These are phyloP conservation scores for Aspergillus ostianus DNA, from an alignment of 495 filamentous ascomycete species.

Conservation along the genomic window DNA sequence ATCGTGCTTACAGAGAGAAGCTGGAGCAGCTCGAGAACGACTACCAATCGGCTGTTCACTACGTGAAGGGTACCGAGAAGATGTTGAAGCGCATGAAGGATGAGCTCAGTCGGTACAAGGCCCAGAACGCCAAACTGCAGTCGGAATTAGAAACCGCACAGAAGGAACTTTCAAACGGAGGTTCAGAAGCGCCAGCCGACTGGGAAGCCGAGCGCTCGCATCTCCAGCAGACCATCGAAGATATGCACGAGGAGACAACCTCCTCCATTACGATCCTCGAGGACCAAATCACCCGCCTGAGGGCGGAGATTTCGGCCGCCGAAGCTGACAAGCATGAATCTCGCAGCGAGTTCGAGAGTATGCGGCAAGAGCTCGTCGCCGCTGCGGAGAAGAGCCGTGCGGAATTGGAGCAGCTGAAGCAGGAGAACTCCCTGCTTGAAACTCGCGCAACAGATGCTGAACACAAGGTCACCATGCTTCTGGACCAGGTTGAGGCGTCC, in stretches of 20 bases:
- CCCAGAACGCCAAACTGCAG: constrained; percentile 78
- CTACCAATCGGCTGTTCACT: constrained; percentile 99
- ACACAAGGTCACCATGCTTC: constrained; percentile 83
- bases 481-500: constrained; percentile 89
- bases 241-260: constrained; percentile 64
- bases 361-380: constrained; percentile 56
- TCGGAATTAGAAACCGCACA: constrained; percentile 65
- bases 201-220: constrained; percentile 77
- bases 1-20: constrained; percentile 84
- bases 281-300: constrained; percentile 63
- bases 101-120: constrained; percentile 84
- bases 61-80: constrained; percentile 98
- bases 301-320: constrained; percentile 60
- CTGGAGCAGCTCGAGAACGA: constrained; percentile 90
- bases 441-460: constrained; percentile 84
- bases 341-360: constrained; percentile 52
- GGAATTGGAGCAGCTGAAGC: constrained; percentile 77
- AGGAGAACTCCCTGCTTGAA: constrained; percentile 77
- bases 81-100: constrained; percentile 99
- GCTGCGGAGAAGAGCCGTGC: constrained; percentile 54
- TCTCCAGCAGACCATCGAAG: constrained; percentile 64
- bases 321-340: constrained; percentile 67
- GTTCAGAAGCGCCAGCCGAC: constrained; percentile 45
- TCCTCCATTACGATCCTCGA: constrained; percentile 67
- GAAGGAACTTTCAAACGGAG: constrained; percentile 33